Percentiles rank a stretch among this genome's conserved stretches.
These are phyloP conservation scores for Thielaviopsis musarum DNA, from an alignment of 2,329 filamentous ascomycete genomes.

Conservation along the genomic window DNA sequence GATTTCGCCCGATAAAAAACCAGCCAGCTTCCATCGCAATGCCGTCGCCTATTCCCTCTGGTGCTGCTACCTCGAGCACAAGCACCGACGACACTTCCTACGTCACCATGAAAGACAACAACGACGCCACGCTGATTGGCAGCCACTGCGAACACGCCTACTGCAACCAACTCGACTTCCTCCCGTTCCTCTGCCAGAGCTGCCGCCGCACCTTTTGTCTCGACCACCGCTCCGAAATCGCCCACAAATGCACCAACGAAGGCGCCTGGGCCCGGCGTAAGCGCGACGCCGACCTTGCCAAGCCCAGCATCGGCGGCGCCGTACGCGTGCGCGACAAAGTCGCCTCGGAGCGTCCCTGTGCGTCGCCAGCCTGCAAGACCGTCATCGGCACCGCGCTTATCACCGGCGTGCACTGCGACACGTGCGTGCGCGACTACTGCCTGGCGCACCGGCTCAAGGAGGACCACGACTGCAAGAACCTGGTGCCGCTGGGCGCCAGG, in stretches of 20 bases:
- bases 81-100: constrained; percentile 38
- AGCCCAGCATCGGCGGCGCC: constrained; percentile 36
- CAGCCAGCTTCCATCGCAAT: not conserved
- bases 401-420: constrained; percentile 53
- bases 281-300: constrained; percentile 36
- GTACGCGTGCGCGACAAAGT: constrained; percentile 37
- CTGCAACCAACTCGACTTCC: constrained; percentile 90
- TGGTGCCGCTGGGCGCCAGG: constrained; percentile 32
- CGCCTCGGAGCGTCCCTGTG: constrained; percentile 47
- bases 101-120: constrained; percentile 51
- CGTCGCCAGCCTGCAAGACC: constrained; percentile 48
- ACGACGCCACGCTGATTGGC: constrained; percentile 73
- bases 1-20: constrained; percentile 12
- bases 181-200: constrained; percentile 85
- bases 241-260: constrained; percentile 50
- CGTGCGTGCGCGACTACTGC: constrained; percentile 60
- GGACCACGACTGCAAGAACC: constrained; percentile 71
- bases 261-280: constrained; percentile 46
- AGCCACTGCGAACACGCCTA: constrained; percentile 80
- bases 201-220: constrained; percentile 77
- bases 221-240: constrained; percentile 74
- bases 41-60: constrained; percentile 3
- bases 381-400: constrained; percentile 50
- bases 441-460: constrained; percentile 59
- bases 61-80: constrained; percentile 15